A percentile compares a stretch with the other conserved stretches of the same genome.
Evolutionary conservation across 257 asterid genomes (phyloP).

Genomic region (Dorcoceras hygrometricum): DNA sequence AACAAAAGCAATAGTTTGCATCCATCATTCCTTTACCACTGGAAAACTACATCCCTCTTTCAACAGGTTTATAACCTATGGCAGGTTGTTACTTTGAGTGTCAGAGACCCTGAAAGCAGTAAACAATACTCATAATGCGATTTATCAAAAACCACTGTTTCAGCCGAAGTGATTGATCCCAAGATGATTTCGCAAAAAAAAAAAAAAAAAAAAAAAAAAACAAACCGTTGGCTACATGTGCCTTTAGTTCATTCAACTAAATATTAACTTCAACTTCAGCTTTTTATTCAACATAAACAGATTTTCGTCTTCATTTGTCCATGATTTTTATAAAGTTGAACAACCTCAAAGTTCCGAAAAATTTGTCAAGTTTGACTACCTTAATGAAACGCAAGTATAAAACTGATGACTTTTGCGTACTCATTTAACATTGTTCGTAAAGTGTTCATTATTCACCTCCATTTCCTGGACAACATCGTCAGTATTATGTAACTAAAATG

Average conservation of each 20-base stretch:
- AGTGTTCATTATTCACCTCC: neutral
- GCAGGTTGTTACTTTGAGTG: conserved; percentile 7
- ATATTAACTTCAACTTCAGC: too few relatives aligned
- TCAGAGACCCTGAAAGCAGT: neutral
- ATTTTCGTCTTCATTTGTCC: too few relatives aligned
- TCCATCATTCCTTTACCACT: neutral
- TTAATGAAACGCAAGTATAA: neutral
- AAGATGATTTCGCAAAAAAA: too few relatives aligned
- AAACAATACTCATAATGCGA: too few relatives aligned
- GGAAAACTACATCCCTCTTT: neutral
- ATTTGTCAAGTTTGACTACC: neutral
- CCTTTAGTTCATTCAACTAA: too few relatives aligned
- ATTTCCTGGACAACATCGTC: neutral
- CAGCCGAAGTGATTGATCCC: too few relatives aligned
- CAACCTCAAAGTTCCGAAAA: neutral
- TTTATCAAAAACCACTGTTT: too few relatives aligned
- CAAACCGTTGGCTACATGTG: too few relatives aligned
- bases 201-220: too few relatives aligned
- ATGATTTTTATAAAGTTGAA: too few relatives aligned
- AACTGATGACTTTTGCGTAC: neutral
- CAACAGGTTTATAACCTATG: conserved; percentile 1
- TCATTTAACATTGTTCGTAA: conserved; percentile 6
- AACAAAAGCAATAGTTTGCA: neutral
- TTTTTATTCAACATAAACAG: too few relatives aligned
- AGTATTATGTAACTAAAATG: neutral